Conservation (phyloP, 1,284 basidiomycete genomes). For the Schizophyllum amplum region DNA sequence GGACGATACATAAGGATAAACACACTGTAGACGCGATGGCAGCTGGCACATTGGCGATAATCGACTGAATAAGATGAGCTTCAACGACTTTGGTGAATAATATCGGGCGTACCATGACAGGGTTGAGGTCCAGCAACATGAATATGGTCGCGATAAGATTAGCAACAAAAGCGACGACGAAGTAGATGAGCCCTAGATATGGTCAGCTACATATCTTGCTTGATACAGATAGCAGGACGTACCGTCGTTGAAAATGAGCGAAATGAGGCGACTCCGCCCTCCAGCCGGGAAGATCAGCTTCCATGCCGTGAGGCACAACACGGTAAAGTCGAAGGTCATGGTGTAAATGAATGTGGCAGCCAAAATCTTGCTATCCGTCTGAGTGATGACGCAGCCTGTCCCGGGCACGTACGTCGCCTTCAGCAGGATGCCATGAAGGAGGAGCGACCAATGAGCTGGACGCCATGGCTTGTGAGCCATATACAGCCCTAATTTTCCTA, state of each 20-base stretch:
- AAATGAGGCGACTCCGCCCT: constrained; percentile 35
- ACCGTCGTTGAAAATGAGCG: constrained; percentile 63
- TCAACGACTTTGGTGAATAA: not conserved
- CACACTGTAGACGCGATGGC: constrained; percentile 15
- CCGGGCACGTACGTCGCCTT: not conserved
- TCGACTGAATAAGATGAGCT: constrained; percentile 21
- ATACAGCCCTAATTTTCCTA: too few relatives aligned
- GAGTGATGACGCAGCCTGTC: constrained; percentile 40
- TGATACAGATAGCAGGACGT: constrained; percentile 59
- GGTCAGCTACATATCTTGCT: constrained; percentile 32
- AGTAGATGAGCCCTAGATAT: constrained; percentile 52
- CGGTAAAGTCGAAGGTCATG: constrained; percentile 63
- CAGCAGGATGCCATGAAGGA: constrained; percentile 50
- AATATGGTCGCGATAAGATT: constrained; percentile 64
- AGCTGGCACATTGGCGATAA: constrained; percentile 54
- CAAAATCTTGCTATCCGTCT: constrained; percentile 47
- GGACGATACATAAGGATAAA: not conserved
- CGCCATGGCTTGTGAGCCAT: too few relatives aligned
- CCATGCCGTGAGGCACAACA: constrained; percentile 50
- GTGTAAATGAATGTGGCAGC: constrained; percentile 62
- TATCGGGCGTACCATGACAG: constrained; percentile 40
- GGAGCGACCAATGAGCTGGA: constrained; percentile 57
- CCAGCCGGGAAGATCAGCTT: constrained; percentile 30
- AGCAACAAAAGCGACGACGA: constrained; percentile 54
- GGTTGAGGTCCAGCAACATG: constrained; percentile 50